These are phyloP conservation scores for Talaromyces albobiverticillius DNA, from an alignment of 2,329 filamentous ascomycete species.

Conservation along the genomic window DNA sequence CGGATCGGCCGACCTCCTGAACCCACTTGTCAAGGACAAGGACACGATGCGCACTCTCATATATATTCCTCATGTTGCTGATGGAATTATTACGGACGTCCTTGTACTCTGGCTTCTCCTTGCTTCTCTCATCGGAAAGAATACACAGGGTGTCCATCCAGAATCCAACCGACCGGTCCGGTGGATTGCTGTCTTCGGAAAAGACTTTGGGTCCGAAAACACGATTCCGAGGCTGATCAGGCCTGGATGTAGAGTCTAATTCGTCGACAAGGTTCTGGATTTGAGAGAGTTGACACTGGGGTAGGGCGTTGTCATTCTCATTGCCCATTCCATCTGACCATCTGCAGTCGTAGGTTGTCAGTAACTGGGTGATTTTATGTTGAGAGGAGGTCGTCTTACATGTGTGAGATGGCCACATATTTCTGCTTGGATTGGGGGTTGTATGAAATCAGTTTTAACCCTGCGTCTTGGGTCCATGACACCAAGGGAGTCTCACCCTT, in stretches of 20 bases:
- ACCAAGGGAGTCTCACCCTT: background rate
- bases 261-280: slow-evolving; percentile 14
- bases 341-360: background rate
- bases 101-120: background rate
- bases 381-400: slow-evolving; percentile 10
- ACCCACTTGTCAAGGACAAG: slow-evolving; percentile 19
- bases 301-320: slow-evolving; percentile 15
- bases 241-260: slow-evolving; percentile 6
- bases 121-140: slow-evolving; percentile 11
- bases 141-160: slow-evolving; percentile 23
- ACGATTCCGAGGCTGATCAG: background rate
- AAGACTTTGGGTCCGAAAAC: background rate
- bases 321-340: slow-evolving; percentile 24
- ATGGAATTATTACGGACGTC: slow-evolving; percentile 9
- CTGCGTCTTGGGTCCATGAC: background rate
- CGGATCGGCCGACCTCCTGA: slow-evolving; percentile 7
- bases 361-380: background rate
- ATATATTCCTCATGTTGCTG: slow-evolving; percentile 15
- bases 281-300: slow-evolving; percentile 16
- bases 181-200: background rate
- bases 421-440: background rate
- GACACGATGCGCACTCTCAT: slow-evolving; percentile 14
- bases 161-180: slow-evolving; percentile 8
- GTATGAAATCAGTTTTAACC: background rate
- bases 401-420: slow-evolving; percentile 21